Conservation (phyloP, 306 rosid genomes). For the Ormosia emarginata region DNA sequence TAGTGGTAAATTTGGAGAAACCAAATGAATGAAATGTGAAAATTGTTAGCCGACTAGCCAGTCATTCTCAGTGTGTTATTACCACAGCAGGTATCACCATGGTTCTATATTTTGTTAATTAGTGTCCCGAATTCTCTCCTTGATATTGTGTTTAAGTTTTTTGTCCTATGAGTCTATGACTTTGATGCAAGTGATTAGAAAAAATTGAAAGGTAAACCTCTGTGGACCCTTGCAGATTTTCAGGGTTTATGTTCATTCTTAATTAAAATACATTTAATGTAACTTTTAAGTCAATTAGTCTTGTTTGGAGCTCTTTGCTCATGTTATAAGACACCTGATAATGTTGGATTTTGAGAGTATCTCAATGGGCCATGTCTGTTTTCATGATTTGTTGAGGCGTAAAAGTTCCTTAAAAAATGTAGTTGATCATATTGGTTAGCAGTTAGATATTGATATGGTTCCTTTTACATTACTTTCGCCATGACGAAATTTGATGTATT, state of each 20-base stretch:
- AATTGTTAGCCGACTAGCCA: not conserved
- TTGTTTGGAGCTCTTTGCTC: not conserved
- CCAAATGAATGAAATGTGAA: not conserved
- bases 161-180: not conserved
- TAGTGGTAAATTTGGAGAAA: not conserved
- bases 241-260: not conserved
- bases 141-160: not conserved
- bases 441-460: not conserved
- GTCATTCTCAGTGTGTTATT: not conserved
- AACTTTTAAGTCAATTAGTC: not conserved
- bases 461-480: not conserved
- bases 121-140: not conserved
- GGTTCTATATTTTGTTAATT: not conserved
- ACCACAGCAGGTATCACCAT: not conserved
- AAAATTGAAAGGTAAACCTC: not conserved
- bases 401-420: not conserved
- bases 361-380: not conserved
- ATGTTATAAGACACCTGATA: not conserved
- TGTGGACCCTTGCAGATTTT: not conserved
- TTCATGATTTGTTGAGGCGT: not conserved
- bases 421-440: not conserved
- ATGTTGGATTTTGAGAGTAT: not conserved
- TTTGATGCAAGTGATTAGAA: not conserved
- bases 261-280: not conserved
- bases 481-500: conserved; percentile 22